Percentiles rank a stretch among this genome's conserved stretches.
phyloP scores from a whole-genome alignment of 371 early-diverging fungal species.

The Mortierella sp. region DNA sequence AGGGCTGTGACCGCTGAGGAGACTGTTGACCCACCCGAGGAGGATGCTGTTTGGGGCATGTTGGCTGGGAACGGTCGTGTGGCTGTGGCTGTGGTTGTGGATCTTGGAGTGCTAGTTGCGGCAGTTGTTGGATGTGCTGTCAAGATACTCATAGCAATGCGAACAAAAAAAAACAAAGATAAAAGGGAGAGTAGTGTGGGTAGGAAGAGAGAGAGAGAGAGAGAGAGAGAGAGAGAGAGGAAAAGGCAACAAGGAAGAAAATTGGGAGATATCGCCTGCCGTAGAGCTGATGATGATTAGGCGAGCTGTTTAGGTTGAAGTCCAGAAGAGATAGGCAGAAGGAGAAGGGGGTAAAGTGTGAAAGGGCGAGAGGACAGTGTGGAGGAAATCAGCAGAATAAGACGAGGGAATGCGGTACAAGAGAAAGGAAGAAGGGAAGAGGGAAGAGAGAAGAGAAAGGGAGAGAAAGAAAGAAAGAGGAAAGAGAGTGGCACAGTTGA shows the following conservation, averaged over 20 bases:
- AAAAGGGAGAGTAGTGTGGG: not conserved
- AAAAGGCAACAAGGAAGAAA: not conserved
- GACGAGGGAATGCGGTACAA: not conserved
- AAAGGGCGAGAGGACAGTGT: not conserved
- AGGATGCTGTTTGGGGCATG: conserved; percentile 9
- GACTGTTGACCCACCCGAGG: conserved; percentile 2
- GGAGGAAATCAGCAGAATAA: not conserved
- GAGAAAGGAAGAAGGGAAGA: not conserved
- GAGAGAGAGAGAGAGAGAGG: not conserved
- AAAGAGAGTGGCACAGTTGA: conserved; percentile 4
- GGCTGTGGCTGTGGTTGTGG: no score
- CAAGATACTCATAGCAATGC: not conserved
- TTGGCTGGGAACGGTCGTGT: not conserved
- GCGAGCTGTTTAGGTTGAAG: not conserved
- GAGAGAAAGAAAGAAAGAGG: not conserved
- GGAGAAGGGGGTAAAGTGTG: not conserved
- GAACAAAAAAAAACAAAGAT: not conserved
- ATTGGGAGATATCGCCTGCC: not conserved
- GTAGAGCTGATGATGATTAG: not conserved
- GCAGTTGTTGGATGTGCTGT: no score
- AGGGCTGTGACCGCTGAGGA: conserved; percentile 4
- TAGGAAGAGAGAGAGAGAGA: not conserved
- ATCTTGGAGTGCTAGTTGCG: no score
- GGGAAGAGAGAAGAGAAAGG: not conserved
- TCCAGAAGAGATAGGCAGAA: not conserved